Conservation (phyloP, 768 basidiomycete genomes). For the Podaxis rugospora region DNA sequence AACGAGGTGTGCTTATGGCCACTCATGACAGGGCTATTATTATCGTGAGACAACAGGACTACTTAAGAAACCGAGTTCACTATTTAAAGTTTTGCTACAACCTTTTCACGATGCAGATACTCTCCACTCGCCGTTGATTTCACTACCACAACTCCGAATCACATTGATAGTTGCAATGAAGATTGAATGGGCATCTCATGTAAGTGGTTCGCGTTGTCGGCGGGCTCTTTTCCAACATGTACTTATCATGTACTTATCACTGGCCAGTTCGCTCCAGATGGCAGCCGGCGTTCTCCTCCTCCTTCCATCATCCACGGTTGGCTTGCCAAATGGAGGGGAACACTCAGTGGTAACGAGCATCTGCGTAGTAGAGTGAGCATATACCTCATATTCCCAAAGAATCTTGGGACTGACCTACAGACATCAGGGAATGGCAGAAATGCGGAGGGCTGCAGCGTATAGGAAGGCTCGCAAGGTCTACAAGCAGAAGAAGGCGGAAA, state of each 20-base stretch:
- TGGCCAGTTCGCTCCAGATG: conserved; percentile 38
- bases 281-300: conserved; percentile 40
- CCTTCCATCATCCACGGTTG: conserved; percentile 69
- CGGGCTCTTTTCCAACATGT: not conserved
- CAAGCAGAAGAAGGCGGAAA: conserved; percentile 7
- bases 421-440: conserved; percentile 62
- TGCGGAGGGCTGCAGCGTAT: conserved; percentile 44
- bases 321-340: conserved; percentile 77
- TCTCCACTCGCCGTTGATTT: not conserved
- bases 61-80: conserved; percentile 7
- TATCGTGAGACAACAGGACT: not conserved
- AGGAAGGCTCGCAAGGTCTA: conserved; percentile 7
- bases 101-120: conserved; percentile 1
- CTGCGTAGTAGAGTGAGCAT: conserved; percentile 43
- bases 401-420: conserved; percentile 1
- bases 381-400: not conserved
- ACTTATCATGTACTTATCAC: not conserved
- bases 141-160: not conserved
- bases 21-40: not conserved
- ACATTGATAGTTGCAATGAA: conserved; percentile 30
- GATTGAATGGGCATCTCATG: conserved; percentile 50
- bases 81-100: conserved; percentile 8
- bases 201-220: conserved; percentile 14
- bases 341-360: conserved; percentile 56
- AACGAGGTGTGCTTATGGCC: conserved; percentile 18